phyloP scores from a whole-genome alignment of 1,284 basidiomycete genomes.

The Fomes fomentarius region DNA sequence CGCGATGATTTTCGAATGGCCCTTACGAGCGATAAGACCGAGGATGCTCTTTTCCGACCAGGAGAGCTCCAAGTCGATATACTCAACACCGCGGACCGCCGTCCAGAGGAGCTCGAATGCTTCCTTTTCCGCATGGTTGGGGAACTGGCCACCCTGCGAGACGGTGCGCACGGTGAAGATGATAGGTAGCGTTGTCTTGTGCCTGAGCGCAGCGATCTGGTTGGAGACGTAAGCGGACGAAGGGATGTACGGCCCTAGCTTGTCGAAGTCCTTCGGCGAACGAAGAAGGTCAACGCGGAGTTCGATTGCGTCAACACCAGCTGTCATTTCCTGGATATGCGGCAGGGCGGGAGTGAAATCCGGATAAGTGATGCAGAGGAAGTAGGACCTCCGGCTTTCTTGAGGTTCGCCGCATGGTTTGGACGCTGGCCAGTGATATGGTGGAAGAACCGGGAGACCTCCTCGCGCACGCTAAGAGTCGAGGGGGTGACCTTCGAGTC shows the following conservation, averaged over 20 bases:
- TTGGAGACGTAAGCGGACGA: conserved; percentile 75
- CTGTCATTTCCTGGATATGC: conserved; percentile 72
- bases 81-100: conserved; percentile 89
- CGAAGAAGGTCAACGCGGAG: conserved; percentile 91
- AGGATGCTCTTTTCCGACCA: conserved; percentile 70
- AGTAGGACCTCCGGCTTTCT: conserved; percentile 75
- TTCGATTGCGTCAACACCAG: conserved; percentile 94
- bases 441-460: conserved; percentile 83
- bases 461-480: conserved; percentile 37
- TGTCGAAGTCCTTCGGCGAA: conserved; percentile 48
- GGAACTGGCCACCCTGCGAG: conserved; percentile 92
- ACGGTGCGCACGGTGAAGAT: conserved; percentile 91
- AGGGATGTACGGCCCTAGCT: conserved; percentile 62
- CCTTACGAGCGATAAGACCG: conserved; percentile 66
- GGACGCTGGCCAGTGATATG: conserved; percentile 81
- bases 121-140: conserved; percentile 75
- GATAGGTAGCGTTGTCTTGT: conserved; percentile 81
- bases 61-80: conserved; percentile 89
- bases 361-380: conserved; percentile 92
- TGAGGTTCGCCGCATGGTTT: conserved; percentile 67
- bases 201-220: conserved; percentile 84
- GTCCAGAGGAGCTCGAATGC: conserved; percentile 81
- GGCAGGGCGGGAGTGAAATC: conserved; percentile 77
- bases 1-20: conserved; percentile 81
- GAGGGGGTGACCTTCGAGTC: conserved; percentile 16